Conservation (phyloP, 1,284 basidiomycete species). For the Schizophyllum amplum region DNA sequence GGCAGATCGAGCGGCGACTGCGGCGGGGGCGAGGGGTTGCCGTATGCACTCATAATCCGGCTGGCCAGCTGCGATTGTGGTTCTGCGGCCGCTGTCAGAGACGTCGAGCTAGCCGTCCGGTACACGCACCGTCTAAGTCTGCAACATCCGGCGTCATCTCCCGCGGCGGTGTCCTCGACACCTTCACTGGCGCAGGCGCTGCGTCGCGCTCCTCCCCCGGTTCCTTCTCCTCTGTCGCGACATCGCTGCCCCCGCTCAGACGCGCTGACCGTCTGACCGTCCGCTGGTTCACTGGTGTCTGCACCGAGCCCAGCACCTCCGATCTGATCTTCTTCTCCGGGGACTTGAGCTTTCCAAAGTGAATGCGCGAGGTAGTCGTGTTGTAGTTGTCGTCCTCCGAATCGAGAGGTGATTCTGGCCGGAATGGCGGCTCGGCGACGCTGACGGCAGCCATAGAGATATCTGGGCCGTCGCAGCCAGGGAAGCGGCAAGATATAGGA, state of each 20-base stretch:
- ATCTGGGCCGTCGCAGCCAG: neutral
- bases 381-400: constrained; percentile 1
- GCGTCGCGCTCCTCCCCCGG: constrained; percentile 11
- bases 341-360: constrained; percentile 47
- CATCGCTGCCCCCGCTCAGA: constrained; percentile 30
- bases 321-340: constrained; percentile 42
- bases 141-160: constrained; percentile 39
- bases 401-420: constrained; percentile 1
- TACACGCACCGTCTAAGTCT: constrained; percentile 33
- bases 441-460: neutral
- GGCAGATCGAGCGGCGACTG: constrained; percentile 21
- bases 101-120: constrained; percentile 1
- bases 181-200: constrained; percentile 20
- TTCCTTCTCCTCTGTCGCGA: constrained; percentile 17
- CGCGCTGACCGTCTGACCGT: constrained; percentile 45
- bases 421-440: constrained; percentile 5
- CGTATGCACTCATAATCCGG: constrained; percentile 56
- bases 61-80: constrained; percentile 57
- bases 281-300: constrained; percentile 18
- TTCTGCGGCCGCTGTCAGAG: constrained; percentile 29
- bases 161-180: constrained; percentile 22
- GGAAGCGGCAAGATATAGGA: neutral
- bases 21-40: constrained; percentile 72
- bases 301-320: constrained; percentile 23
- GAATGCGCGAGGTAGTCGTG: constrained; percentile 20